Evolutionary conservation across 306 rosid genomes (phyloP), one percentile per base, ranked within the genome.

Genomic region (Alnus rubra): DNA sequence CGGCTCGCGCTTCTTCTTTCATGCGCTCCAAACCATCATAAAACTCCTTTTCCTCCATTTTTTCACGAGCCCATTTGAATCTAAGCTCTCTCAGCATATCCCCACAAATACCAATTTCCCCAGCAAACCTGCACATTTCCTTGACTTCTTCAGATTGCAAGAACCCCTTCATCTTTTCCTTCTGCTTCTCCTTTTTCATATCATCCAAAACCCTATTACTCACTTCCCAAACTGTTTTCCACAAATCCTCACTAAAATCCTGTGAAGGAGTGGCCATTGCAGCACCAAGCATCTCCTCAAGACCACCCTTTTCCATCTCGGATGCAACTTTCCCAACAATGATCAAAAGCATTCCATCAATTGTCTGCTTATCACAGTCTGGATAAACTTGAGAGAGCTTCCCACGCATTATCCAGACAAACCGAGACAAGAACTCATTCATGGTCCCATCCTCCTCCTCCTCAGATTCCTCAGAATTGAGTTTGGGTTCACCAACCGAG

Each of bases 151-250:
- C 90, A 12, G 82, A 89, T 56, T 90, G 96, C 87, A 93, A 75
- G 79, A 93, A 90, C 5, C 82, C 81, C 88, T 95, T 95, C 97
- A 91, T 84, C 62, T 87, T 95, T 78, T 91, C 96, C 85, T 92
- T 95, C 87, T 83, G 89, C 23, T 71, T 77, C 58, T 93, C 98
- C 85, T 88, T 93, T 53, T 71, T 85, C 94, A 92, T 95, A 58
- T 91, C 96, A 10, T 79, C 90, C 90, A 95, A 76, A 19, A 95
- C 98, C 92, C 58, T 76, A 67, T 89, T 86, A 75, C 96, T 90
- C 64, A 95, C 98, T 71, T 95, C 98, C 91, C 98, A 91, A 23
- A 95, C 98, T 16, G 93, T 90, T 28, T 11, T 88, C 98, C 98
- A 95, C 87, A 95, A 65, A 77, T 95, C 98, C 84, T 91, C 96